Conservation (phyloP, 2,329 filamentous ascomycete species). For the Xenoacremonium recifei region DNA sequence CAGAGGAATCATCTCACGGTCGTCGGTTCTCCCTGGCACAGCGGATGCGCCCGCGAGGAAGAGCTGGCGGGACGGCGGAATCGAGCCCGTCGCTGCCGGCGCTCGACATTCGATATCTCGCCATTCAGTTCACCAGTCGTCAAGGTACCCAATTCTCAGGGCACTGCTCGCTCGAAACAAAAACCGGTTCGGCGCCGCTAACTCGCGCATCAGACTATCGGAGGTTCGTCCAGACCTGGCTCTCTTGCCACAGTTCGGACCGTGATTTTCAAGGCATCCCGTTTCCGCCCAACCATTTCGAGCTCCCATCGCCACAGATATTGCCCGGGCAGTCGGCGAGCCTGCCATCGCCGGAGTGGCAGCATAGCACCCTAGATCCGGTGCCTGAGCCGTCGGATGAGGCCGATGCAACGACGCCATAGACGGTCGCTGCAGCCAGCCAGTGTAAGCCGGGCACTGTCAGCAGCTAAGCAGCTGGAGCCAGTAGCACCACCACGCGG, state of each 20-base stretch:
- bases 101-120: slow-evolving; percentile 47
- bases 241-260: slow-evolving; percentile 44
- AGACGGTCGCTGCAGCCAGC: slow-evolving; percentile 16
- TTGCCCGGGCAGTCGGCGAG: slow-evolving; percentile 29
- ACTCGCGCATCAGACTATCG: slow-evolving; percentile 33
- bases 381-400: slow-evolving; percentile 24
- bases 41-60: slow-evolving; percentile 39
- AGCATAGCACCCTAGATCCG: slow-evolving; percentile 20
- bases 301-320: slow-evolving; percentile 48
- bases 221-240: slow-evolving; percentile 47
- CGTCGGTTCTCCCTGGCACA: slow-evolving; percentile 44
- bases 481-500: slow-evolving; percentile 19
- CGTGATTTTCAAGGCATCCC: slow-evolving; percentile 45
- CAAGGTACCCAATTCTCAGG: slow-evolving; percentile 36
- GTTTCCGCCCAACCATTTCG: slow-evolving; percentile 44
- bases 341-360: slow-evolving; percentile 24
- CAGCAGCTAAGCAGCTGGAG: no score
- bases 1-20: slow-evolving; percentile 34
- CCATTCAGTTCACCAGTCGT: slow-evolving; percentile 48
- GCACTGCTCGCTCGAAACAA: no score
- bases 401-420: slow-evolving; percentile 22
- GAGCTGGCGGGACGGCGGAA: slow-evolving; percentile 28
- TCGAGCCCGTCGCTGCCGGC: slow-evolving; percentile 20
- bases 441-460: no score
- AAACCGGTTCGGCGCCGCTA: slow-evolving; percentile 19